Base-by-base conservation (phyloP, 2,329 filamentous ascomycete species). In the Fusarium sp. region DNA sequence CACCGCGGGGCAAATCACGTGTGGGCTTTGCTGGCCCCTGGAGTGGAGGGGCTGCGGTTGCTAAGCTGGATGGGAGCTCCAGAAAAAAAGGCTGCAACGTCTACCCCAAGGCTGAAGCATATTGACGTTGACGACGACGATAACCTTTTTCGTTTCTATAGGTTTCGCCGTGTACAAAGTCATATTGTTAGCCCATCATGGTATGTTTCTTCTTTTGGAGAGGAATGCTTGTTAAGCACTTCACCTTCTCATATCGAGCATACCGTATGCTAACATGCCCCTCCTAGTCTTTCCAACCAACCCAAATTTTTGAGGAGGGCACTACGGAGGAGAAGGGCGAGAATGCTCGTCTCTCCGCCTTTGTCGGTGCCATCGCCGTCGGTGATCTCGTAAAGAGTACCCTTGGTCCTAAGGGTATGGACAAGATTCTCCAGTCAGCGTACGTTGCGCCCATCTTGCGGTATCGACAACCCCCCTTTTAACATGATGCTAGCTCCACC, bases 291-390 rank as follows among this genome's bases (percentile, higher is more conserved):
- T 92, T 92, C 83, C 96, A 94, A 85, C 95, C 95, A 79, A 97
- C 94, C 73, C 95, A 98, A 85, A 98, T 98, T 87, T 98, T 98
- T 85, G 94, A 94, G 79, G 94, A 98, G 84, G 95, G 97, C 82
- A 96, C 97, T 76, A 96, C 93, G 64, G 94, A 98, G 85, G 95
- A 98, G 86, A 98, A 97, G 87, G 96, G 96, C 79, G 95, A 98
- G 87, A 98, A 98, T 93, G 95, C 96, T 79, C 94, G 95, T 89
- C 92, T 98, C 78, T 93, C 94, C n/a, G 95, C 95, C 74, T 99
- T 99, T 79, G 95, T 99, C 62, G 96, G 96, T 78, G 96, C 96
- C 81, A 99, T 99, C 80, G 96, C 96, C 62, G 96, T 99, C 51
- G 96, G 96, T 60, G 96, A 99, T 79, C 85, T 99, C 76, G 96